Base-by-base conservation (phyloP, 2,329 filamentous ascomycete species). In the Colletotrichum viniferum region DNA sequence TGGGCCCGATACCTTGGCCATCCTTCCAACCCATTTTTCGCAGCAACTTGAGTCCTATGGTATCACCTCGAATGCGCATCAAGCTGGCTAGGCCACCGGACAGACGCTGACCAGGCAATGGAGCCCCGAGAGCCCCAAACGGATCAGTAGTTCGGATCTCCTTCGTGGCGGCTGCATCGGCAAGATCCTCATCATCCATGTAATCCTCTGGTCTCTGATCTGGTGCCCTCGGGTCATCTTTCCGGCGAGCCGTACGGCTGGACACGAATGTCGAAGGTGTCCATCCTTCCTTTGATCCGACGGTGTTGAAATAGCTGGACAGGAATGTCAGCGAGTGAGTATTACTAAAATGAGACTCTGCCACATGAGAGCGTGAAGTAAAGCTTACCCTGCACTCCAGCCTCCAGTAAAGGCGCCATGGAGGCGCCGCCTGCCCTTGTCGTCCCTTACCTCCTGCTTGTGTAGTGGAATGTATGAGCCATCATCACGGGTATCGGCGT, bases 241-340 rank as follows among this genome's bases (percentile, higher is more conserved):
- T 95, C 78, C 90, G 92, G 71, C 96, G 94, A 80, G 95, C 95
- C 52, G 91, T 87, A 28, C 97, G 94, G 67, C 96, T 98, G 8
- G 96, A 98, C 12, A 98, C 93, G 83, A 98, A 99, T 0, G 95
- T 94, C 26, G 95, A 93, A 3, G 97, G 97, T 1, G 95, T 93
- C 96, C 96, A 99, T 87, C 97, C 97, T 88, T 99, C 96, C 85
- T 98, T 98, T 72, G 96, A 98, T 69, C 97, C 97, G 79, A 98
- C 97, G 7, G 96, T 98, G 83, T 99, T 99, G 87, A 97, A 98
- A 86, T 98, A 98, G 79, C 95, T 96, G 84, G 32, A 78, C 82
- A 85, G 82, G 83, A 80, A 79, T 78, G 74, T 81, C 76, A 73
- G 81, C 36, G 52, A 16, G 9, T 6, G 12, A 14, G 34, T 21